Evolutionary conservation across 495 filamentous ascomycete genomes (phyloP), one percentile per base, ranked within the genome.

Genomic region (Aspergillus carlsbadensis): DNA sequence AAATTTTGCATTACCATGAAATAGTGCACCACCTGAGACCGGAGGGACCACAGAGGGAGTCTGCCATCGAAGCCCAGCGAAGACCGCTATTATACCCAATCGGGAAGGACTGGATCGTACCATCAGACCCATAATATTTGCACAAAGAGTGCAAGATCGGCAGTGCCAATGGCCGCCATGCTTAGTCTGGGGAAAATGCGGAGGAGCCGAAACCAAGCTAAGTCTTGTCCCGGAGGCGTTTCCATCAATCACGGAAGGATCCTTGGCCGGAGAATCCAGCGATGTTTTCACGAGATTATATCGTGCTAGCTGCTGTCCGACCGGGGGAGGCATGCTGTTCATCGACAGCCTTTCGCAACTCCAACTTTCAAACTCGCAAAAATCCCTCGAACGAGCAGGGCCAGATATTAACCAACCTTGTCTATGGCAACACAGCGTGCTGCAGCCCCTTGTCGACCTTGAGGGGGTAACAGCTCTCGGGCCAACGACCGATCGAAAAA

Each of bases 221-320:
- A 41, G 35, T 43, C 24, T 37, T 54, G 40, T 36, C 33, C 33
- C 57, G 43, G 35, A 17, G 44, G 50, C 22, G 43, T 44, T 60
- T 60, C 57, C 57, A 51, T 60, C 56, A 58, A 56, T 54, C 60
- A 62, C 56, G 29, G 24, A 36, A 45, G 22, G 8, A 3, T 45
- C n/a, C 41, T 10, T 35, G 26, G 22, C 37, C 20, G 26, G 26
- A 29, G 26, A 29, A 29, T 29, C 26, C 26, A 29, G 4, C 26
- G 10, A 8, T 29, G 4, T 29, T 29, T 29, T 29, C 26, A 8
- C 26, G 8, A 8, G 8, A 29, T 29, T 29, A 29, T 29, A 29
- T 29, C 26, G 8, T 29, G 26, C 8, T 29, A 4, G 26, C 8
- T 29, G 26, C 26, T 29, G 26, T 29, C 26, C 26, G 26, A 29